Conservation (phyloP, 805 yeast genomes). For the Ogataea minuta region DNA sequence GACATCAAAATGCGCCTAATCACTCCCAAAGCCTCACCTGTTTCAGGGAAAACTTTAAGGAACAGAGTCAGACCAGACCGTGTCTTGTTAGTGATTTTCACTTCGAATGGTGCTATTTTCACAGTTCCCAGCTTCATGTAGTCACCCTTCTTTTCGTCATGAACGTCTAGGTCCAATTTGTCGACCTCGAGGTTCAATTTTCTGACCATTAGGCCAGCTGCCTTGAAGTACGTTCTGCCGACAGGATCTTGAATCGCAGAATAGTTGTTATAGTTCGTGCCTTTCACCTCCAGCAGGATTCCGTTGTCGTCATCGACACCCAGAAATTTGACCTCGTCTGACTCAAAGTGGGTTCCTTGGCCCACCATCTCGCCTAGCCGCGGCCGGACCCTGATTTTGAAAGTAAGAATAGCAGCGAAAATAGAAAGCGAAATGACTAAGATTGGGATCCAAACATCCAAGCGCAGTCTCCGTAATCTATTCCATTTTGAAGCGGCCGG, state of each 20-base stretch:
- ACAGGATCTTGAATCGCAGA: conserved; percentile 29
- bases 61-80: conserved; percentile 29
- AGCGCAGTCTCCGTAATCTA: conserved; percentile 12
- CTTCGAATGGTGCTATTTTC: conserved; percentile 34
- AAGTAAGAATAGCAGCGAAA: conserved; percentile 9
- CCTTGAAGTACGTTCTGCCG: conserved; percentile 28
- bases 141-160: conserved; percentile 25
- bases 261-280: conserved; percentile 33
- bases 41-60: conserved; percentile 34
- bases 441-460: conserved; percentile 30
- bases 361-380: conserved; percentile 32
- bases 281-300: conserved; percentile 33
- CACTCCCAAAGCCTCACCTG: conserved; percentile 33
- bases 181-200: conserved; percentile 32
- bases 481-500: background rate
- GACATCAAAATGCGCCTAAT: conserved; percentile 32
- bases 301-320: conserved; percentile 35
- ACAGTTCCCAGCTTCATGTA: conserved; percentile 33
- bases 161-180: conserved; percentile 30
- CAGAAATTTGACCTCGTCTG: conserved; percentile 31
- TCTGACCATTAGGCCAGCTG: conserved; percentile 34
- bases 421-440: conserved; percentile 15
- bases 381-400: conserved; percentile 24
- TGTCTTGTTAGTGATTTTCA: conserved; percentile 30
- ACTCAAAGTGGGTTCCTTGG: conserved; percentile 33